A percentile compares a stretch with the other conserved stretches of the same genome.
phyloP scores from a whole-genome alignment of 2,329 filamentous ascomycete genomes.

The Phoma sp. region DNA sequence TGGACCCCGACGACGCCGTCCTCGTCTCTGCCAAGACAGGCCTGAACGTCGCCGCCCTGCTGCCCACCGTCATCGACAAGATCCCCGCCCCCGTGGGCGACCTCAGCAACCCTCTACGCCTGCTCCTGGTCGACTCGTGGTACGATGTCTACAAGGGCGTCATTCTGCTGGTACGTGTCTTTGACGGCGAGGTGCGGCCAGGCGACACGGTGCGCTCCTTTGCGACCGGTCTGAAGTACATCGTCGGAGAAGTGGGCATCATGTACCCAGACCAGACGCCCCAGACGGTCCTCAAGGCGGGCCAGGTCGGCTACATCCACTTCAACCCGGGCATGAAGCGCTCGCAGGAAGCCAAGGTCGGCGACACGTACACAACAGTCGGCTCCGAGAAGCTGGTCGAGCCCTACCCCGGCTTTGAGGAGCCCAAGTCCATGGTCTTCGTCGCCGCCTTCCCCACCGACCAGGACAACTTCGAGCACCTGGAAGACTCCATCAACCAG shows the following conservation, averaged over 20 bases:
- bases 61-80: constrained; percentile 83
- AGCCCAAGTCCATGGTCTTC: constrained; percentile 98
- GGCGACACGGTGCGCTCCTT: constrained; percentile 89
- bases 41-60: constrained; percentile 78
- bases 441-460: constrained; percentile 96
- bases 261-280: constrained; percentile 90
- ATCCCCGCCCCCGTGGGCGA: constrained; percentile 84
- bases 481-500: constrained; percentile 94
- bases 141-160: constrained; percentile 97
- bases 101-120: constrained; percentile 71
- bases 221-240: constrained; percentile 87
- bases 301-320: constrained; percentile 94
- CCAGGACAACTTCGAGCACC: constrained; percentile 80
- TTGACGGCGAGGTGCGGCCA: constrained; percentile 81
- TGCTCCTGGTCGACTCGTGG: constrained; percentile 96
- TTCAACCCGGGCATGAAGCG: constrained; percentile 99
- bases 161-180: constrained; percentile 86
- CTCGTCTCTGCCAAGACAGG: constrained; percentile 94
- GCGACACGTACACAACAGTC: constrained; percentile 89
- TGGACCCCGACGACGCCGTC: constrained; percentile 76
- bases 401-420: constrained; percentile 89
- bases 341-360: constrained; percentile 93
- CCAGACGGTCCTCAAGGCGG: constrained; percentile 79
- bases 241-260: constrained; percentile 94
- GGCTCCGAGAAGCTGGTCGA: constrained; percentile 78